Evolutionary conservation across 768 basidiomycete species (phyloP).

Genomic region (Sarcodon sp.): DNA sequence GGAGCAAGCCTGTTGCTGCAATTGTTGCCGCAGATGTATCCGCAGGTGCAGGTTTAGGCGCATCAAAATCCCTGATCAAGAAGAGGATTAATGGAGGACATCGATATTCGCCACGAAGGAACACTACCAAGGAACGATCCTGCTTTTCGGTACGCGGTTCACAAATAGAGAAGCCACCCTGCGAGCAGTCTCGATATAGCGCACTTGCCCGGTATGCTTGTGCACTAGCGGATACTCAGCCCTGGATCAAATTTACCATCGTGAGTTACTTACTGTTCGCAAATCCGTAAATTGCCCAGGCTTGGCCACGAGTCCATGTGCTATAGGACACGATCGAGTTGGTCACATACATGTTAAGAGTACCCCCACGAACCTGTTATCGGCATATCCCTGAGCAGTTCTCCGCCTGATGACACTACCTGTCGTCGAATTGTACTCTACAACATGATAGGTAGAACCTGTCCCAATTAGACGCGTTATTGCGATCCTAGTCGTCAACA

Average conservation of each 20-base stretch:
- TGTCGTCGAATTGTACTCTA: conserved; percentile 55
- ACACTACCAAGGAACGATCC: conserved; percentile 55
- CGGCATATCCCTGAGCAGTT: conserved; percentile 51
- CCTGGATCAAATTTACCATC: not conserved
- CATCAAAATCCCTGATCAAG: conserved; percentile 54
- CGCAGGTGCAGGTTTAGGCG: conserved; percentile 45
- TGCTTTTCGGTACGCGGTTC: conserved; percentile 40
- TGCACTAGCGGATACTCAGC: conserved; percentile 31
- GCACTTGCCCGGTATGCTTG: conserved; percentile 30
- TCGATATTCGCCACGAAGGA: not conserved
- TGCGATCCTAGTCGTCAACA: not conserved
- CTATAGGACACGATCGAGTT: conserved; percentile 17
- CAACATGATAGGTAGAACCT: conserved; percentile 34
- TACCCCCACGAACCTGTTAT: conserved; percentile 18
- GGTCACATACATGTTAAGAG: not conserved
- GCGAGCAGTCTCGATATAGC: conserved; percentile 49
- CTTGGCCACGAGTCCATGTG: conserved; percentile 67
- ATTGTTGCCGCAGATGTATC: conserved; percentile 64
- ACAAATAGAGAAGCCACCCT: conserved; percentile 49
- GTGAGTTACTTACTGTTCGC: conserved; percentile 41
- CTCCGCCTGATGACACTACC: conserved; percentile 42
- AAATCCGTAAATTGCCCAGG: conserved; percentile 62
- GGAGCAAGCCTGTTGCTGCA: conserved; percentile 43
- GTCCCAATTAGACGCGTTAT: not conserved
- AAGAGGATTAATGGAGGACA: not conserved